A percentile compares a stretch with the other conserved stretches of the same genome.
Evolutionary conservation across 2,329 filamentous ascomycete species (phyloP).

Genomic region (Stemphylium beticola): DNA sequence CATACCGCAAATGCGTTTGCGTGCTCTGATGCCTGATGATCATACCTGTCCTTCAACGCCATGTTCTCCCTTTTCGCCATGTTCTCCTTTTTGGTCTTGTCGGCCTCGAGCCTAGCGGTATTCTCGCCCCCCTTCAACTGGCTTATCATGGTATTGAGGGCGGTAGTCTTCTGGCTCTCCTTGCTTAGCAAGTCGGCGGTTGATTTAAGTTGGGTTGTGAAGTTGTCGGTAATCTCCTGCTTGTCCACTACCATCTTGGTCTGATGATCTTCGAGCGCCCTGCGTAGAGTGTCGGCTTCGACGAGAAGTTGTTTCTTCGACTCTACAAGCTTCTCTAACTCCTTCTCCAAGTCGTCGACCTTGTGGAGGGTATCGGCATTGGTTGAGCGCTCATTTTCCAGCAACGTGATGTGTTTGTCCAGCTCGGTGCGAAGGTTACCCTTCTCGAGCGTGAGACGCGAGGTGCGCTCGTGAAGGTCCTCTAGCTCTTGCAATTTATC

Average conservation of each 20-base stretch:
- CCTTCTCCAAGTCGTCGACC: conserved; percentile 19
- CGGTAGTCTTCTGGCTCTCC: conserved; percentile 23
- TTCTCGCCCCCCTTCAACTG: conserved; percentile 18
- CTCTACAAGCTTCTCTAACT: conserved; percentile 19
- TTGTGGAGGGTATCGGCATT: conserved; percentile 16
- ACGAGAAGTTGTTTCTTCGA: conserved; percentile 25
- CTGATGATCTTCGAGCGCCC: conserved; percentile 18
- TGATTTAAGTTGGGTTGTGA: conserved; percentile 24
- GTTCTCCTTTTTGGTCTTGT: conserved; percentile 28
- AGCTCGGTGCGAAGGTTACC: conserved; percentile 37
- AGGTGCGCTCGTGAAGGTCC: conserved; percentile 30
- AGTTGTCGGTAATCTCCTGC: conserved; percentile 20
- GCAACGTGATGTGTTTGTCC: conserved; percentile 21
- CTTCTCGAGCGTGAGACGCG: conserved; percentile 39
- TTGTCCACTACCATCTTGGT: conserved; percentile 23
- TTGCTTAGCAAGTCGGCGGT: conserved; percentile 26
- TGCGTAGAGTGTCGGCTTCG: conserved; percentile 26
- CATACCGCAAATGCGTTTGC: conserved; percentile 27
- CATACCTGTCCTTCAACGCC: conserved; percentile 27
- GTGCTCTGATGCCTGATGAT: conserved; percentile 29
- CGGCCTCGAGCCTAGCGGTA: conserved; percentile 20
- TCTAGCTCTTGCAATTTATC: conserved; percentile 30
- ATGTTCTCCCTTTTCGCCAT: conserved; percentile 24
- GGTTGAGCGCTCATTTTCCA: conserved; percentile 16
- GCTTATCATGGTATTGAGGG: conserved; percentile 21